These are phyloP conservation scores for Macrotyloma uniflorum DNA, from an alignment of 306 rosid species.

Conservation along the genomic window DNA sequence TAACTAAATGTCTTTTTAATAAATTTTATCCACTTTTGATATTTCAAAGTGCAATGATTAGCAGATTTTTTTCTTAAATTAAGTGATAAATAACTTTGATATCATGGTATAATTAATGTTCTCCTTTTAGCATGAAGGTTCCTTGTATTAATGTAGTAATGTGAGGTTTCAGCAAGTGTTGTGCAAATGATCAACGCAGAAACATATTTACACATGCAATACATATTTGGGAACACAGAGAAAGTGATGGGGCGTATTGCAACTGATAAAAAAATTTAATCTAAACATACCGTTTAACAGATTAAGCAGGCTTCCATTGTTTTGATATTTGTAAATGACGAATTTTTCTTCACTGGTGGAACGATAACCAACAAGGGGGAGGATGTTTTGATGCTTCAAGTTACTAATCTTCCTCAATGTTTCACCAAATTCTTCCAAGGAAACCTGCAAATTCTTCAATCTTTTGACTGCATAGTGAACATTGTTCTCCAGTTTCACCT, in stretches of 20 bases:
- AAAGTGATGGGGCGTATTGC: background rate
- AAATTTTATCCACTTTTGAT: background rate
- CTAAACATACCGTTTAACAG: constrained; percentile 61
- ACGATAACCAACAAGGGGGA: constrained; percentile 64
- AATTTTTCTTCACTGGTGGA: constrained; percentile 66
- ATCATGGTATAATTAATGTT: background rate
- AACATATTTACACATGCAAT: background rate
- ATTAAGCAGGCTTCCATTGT: constrained; percentile 74
- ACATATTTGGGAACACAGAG: background rate
- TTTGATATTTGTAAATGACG: constrained; percentile 70
- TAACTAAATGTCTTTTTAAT: background rate
- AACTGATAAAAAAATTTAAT: constrained; percentile 1
- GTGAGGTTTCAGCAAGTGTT: background rate
- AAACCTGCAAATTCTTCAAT: constrained; percentile 67
- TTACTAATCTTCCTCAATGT: constrained; percentile 56
- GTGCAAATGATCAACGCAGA: constrained; percentile 9
- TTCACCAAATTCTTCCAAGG: constrained; percentile 60
- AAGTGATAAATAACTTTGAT: background rate
- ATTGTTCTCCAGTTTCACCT: constrained; percentile 59
- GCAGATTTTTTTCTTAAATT: background rate
- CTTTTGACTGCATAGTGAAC: constrained; percentile 69
- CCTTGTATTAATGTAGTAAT: background rate
- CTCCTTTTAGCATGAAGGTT: background rate
- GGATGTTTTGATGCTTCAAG: constrained; percentile 68
- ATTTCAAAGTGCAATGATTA: background rate